Evolutionary conservation across 2,329 filamentous ascomycete species (phyloP).

Genomic region (Aspergillus nomiae): DNA sequence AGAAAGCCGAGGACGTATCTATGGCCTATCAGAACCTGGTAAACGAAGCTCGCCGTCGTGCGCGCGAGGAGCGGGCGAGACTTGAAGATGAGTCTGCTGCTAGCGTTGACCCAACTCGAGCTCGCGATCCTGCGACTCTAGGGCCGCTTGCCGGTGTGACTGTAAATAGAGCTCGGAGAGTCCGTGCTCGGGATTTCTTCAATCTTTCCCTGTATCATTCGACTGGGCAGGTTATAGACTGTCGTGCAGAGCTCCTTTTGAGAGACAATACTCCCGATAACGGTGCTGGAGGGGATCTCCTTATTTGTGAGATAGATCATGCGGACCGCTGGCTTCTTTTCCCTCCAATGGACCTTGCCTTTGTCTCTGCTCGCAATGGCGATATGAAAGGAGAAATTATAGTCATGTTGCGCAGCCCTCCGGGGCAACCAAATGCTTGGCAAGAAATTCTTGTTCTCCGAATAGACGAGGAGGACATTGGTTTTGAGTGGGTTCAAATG

Average conservation of each 20-base stretch:
- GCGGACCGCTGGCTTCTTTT: conserved; percentile 83
- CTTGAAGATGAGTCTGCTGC: conserved; percentile 84
- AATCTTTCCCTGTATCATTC: conserved; percentile 83
- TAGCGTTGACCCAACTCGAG: conserved; percentile 77
- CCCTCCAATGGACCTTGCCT: conserved; percentile 73
- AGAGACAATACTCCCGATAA: conserved; percentile 74
- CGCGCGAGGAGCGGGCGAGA: conserved; percentile 71
- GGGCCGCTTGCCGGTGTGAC: conserved; percentile 68
- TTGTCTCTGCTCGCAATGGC: conserved; percentile 78
- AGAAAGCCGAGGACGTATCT: conserved; percentile 61
- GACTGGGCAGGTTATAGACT: conserved; percentile 85
- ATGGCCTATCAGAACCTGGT: conserved; percentile 72
- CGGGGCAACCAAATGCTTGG: conserved; percentile 68
- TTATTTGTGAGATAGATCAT: conserved; percentile 86
- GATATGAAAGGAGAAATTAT: conserved; percentile 73
- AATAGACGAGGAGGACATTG: conserved; percentile 74
- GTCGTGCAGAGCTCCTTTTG: conserved; percentile 82
- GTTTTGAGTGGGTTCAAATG: conserved; percentile 84
- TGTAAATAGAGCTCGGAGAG: conserved; percentile 77
- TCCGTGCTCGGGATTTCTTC: conserved; percentile 88
- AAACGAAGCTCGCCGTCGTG: conserved; percentile 71
- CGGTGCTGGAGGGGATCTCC: conserved; percentile 74
- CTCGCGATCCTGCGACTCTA: conserved; percentile 77
- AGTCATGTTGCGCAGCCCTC: conserved; percentile 79
- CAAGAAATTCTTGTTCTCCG: conserved; percentile 78